Conservation (phyloP, 306 rosid species). For the Cicer cuneatum region DNA sequence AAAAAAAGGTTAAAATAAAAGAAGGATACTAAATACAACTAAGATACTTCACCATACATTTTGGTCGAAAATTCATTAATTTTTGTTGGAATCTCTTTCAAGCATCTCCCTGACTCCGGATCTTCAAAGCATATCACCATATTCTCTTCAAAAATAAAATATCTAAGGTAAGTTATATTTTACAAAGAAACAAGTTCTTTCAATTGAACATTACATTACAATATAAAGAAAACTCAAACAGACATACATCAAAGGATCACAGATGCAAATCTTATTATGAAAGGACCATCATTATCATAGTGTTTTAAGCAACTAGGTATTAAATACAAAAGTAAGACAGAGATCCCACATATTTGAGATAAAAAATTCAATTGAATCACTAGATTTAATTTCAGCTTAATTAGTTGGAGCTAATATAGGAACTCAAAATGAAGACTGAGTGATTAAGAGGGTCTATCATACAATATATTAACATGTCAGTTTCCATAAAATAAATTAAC, state of each 20-base stretch:
- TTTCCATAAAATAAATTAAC: constrained; percentile 21
- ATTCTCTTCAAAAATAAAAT: constrained; percentile 69
- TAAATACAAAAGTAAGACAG: constrained; percentile 18
- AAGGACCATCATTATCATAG: constrained; percentile 21
- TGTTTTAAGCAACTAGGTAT: constrained; percentile 22
- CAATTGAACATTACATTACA: constrained; percentile 38
- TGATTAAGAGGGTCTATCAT: constrained; percentile 7
- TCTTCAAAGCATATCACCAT: constrained; percentile 95
- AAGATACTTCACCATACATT: constrained; percentile 62
- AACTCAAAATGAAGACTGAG: constrained; percentile 30
- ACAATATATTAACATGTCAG: constrained; percentile 6
- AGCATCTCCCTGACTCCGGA: constrained; percentile 80
- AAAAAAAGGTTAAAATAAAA: constrained; percentile 20
- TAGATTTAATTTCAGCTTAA: constrained; percentile 14
- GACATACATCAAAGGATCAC: constrained; percentile 10
- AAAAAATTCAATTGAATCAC: not conserved
- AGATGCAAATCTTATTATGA: constrained; percentile 29
- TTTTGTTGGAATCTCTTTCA: constrained; percentile 68
- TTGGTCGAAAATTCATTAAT: constrained; percentile 63
- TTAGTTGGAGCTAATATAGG: constrained; percentile 10
- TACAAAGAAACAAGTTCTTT: constrained; percentile 32
- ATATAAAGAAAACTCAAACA: constrained; percentile 27
- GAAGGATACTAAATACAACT: constrained; percentile 30
- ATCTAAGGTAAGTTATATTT: constrained; percentile 38
- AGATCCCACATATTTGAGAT: constrained; percentile 28